Evolutionary conservation across 2,329 filamentous ascomycete genomes (phyloP), one percentile per base, ranked within the genome.

Genomic region (Aspergillus aculeatus): DNA sequence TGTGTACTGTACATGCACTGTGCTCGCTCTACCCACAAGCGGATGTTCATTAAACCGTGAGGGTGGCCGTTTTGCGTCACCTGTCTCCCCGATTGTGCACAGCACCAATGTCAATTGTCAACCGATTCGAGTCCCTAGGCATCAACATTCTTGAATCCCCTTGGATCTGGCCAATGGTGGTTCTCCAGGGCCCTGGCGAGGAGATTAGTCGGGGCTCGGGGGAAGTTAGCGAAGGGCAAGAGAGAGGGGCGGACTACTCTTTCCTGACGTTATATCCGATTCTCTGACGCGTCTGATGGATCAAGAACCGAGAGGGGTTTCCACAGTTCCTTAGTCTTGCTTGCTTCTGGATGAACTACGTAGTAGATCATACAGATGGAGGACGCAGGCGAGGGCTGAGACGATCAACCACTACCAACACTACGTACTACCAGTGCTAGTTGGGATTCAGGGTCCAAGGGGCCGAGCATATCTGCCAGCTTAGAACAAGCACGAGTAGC

Each of bases 251-350:
- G 14, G 14, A 16, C 14, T 35, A 35, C 32, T 54, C 21, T 41
- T 53, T 23, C 35, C 14, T 32, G 53, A 55, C 53, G 41, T 55
- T 55, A 48, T 55, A 29, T 31, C 53, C 16, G 52, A 24, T 21
- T 29, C 19, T 19, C 38, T 55, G 53, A 55, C 53, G 53, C 53
- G 53, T 55, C 26, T 48, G 24, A 29, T 55, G 53, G 53, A 50
- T 26, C 23, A 9, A 29, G 48, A 29, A 12, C n/a, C 23, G 23
- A 21, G 32, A 11, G 11, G 4, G 11, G 14, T 35, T 35, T 12
- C 14, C 14, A 16, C 14, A 16, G 32, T 16, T 35, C 14, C 11
- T 12, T 35, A 16, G 32, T 35, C 16, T 35, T 12, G 38, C 16
- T 2, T 29, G 38, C 16, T 2, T 29, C 26, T 7, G 26, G 38